A percentile compares a stretch with the other conserved stretches of the same genome.
Evolutionary conservation across 129 eudicot species (phyloP).

Genomic region (Artemisia argyi): DNA sequence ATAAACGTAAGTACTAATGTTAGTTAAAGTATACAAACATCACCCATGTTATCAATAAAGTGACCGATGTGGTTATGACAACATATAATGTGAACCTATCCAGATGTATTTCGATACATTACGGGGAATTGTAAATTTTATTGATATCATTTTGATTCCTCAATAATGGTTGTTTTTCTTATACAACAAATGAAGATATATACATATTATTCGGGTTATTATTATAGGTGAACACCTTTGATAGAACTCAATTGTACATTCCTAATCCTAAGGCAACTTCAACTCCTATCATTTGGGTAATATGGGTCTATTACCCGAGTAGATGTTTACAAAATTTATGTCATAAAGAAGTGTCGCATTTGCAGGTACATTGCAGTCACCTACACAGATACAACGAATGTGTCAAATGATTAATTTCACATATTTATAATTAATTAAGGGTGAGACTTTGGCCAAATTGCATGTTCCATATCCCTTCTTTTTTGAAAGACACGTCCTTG

Average conservation of each 20-base stretch:
- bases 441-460: not conserved
- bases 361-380: slow-evolving; percentile 93
- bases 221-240: not conserved
- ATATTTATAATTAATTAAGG: not conserved
- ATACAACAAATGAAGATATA: not conserved
- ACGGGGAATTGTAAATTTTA: no score
- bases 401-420: not conserved
- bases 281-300: slow-evolving; percentile 15
- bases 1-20: no score
- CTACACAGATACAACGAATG: slow-evolving; percentile 35
- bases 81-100: not conserved
- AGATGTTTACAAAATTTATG: slow-evolving; percentile 62
- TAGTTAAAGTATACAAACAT: no score
- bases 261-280: slow-evolving; percentile 4
- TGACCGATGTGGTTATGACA: no score
- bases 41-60: no score
- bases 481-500: no score
- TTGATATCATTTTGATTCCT: no score
- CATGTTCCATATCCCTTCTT: no score
- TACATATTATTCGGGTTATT: not conserved
- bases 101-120: no score
- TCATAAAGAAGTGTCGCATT: slow-evolving; percentile 89
- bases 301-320: slow-evolving; percentile 60
- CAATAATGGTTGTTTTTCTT: not conserved
- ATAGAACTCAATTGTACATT: slow-evolving; percentile 2